phyloP scores from a whole-genome alignment of 345 rosid species.

The Populus simonii region DNA sequence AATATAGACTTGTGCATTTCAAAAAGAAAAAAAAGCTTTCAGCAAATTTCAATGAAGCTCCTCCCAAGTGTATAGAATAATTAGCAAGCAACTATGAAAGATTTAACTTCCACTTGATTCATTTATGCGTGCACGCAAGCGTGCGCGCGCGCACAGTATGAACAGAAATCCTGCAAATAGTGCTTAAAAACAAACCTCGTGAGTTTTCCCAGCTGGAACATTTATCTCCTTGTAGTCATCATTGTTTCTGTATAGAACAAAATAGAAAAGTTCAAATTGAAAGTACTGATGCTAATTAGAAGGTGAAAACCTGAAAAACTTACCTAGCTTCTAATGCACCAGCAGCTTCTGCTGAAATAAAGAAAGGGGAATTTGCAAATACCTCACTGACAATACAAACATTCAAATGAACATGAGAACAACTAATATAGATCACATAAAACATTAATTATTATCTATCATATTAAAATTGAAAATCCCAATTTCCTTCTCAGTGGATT shows the following conservation, averaged over 20 bases:
- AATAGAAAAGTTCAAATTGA: conserved; percentile 15
- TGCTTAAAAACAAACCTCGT: conserved; percentile 55
- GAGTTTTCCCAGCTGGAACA: conserved; percentile 70
- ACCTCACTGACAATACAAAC: conserved; percentile 58
- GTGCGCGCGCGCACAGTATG: not conserved
- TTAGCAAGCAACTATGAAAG: not conserved
- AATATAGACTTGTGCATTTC: not conserved
- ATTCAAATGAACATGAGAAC: conserved; percentile 8
- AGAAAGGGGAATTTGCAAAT: conserved; percentile 87
- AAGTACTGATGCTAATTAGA: conserved; percentile 14
- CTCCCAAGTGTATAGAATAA: not conserved
- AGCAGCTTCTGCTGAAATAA: conserved; percentile 82
- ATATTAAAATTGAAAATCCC: not conserved
- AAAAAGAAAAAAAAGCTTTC: not conserved
- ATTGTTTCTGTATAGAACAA: conserved; percentile 48
- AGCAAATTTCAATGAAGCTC: not conserved
- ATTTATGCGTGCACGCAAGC: not conserved
- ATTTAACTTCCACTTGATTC: not conserved
- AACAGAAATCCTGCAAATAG: not conserved
- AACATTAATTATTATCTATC: not conserved
- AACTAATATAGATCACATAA: not conserved
- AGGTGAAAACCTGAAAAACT: conserved; percentile 23
- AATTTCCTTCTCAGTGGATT: not conserved
- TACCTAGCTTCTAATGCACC: conserved; percentile 65
- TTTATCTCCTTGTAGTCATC: conserved; percentile 86